These are phyloP conservation scores for Cytidiella melzeri DNA, from an alignment of 768 basidiomycete genomes.

Conservation along the genomic window DNA sequence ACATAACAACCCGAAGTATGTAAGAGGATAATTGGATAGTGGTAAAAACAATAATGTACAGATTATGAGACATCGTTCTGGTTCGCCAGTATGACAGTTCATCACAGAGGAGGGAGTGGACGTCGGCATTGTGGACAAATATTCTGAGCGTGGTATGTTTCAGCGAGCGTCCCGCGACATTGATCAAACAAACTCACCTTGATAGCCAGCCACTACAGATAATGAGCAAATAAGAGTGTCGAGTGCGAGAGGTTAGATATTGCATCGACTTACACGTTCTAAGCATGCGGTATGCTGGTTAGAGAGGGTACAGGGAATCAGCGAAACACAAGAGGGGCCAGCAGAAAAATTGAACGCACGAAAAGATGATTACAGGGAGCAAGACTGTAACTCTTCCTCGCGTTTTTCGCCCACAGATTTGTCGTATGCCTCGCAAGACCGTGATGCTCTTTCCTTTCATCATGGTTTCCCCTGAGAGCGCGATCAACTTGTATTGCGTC, in stretches of 20 bases:
- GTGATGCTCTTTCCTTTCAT: slow-evolving; percentile 26
- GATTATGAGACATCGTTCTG: not conserved
- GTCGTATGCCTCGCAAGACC: slow-evolving; percentile 6
- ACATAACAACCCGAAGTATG: no score
- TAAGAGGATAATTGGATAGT: no score
- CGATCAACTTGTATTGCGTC: slow-evolving; percentile 51
- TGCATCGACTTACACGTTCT: slow-evolving; percentile 48
- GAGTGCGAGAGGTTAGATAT: not conserved
- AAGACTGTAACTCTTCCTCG: slow-evolving; percentile 69
- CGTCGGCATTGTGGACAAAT: slow-evolving; percentile 91
- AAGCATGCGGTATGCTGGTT: slow-evolving; percentile 80
- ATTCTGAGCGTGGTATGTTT: slow-evolving; percentile 41
- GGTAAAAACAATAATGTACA: not conserved
- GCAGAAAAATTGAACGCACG: slow-evolving; percentile 38
- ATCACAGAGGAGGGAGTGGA: slow-evolving; percentile 71
- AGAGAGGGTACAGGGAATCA: not conserved
- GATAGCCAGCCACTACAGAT: slow-evolving; percentile 64
- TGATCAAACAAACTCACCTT: slow-evolving; percentile 38
- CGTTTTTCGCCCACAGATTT: slow-evolving; percentile 28
- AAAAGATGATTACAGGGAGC: slow-evolving; percentile 90
- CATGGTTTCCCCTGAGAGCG: slow-evolving; percentile 15
- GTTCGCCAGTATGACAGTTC: slow-evolving; percentile 1
- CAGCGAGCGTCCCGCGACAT: not conserved
- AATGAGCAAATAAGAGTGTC: not conserved
- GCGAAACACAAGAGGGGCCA: not conserved